phyloP scores from a whole-genome alignment of 257 asterid species.

The Solanum sparsipilum region DNA sequence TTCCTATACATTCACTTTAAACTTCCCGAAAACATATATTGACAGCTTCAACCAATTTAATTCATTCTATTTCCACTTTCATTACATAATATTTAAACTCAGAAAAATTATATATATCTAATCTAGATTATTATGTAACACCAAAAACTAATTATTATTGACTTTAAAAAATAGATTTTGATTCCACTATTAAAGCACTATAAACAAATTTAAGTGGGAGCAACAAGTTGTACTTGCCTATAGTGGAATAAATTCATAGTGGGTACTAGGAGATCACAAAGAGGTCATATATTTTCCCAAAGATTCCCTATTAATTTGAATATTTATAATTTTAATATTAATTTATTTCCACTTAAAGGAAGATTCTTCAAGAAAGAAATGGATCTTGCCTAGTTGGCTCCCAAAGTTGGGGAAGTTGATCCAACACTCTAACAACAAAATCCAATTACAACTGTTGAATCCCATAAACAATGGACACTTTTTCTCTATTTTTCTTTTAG shows the following conservation, averaged over 20 bases:
- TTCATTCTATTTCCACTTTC: background rate
- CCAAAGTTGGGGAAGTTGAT: slow-evolving; percentile 11
- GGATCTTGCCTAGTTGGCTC: slow-evolving; percentile 13
- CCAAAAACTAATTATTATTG: background rate
- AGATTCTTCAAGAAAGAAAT: slow-evolving; percentile 3
- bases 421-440: background rate
- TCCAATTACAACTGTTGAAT: background rate
- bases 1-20: too few species aligned
- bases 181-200: background rate
- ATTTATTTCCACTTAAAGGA: background rate
- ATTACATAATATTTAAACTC: background rate
- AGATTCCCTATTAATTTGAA: background rate
- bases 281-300: background rate
- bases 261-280: background rate
- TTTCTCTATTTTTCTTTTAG: background rate
- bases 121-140: background rate
- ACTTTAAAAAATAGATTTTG: background rate
- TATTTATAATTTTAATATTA: background rate
- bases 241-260: background rate
- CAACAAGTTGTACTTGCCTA: background rate
- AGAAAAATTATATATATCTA: background rate
- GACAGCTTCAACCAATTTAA: too few species aligned
- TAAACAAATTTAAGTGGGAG: background rate
- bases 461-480: slow-evolving; percentile 1
- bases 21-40: too few species aligned